Percentiles rank a stretch among this genome's conserved stretches.
Evolutionary conservation across 2,329 filamentous ascomycete species (phyloP).

Genomic region (Fusarium setosum): DNA sequence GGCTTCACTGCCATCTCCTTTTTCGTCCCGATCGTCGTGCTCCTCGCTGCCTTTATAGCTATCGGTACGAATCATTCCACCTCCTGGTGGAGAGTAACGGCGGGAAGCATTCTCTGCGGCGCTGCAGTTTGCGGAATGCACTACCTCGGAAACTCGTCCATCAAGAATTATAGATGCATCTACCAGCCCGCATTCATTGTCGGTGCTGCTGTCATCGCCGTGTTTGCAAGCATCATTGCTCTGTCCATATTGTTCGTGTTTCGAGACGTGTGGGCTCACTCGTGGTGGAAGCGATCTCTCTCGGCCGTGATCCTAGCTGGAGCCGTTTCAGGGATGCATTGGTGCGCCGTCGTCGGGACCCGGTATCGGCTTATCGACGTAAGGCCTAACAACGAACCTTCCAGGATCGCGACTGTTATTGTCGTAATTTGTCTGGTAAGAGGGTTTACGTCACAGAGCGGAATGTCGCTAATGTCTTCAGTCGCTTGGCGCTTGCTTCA

Average conservation of each 20-base stretch:
- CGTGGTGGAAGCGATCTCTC: constrained; percentile 77
- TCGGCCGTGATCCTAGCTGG: constrained; percentile 76
- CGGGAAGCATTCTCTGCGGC: constrained; percentile 77
- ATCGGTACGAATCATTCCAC: constrained; percentile 70
- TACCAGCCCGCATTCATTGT: constrained; percentile 71
- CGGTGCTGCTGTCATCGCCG: constrained; percentile 78
- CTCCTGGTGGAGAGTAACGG: constrained; percentile 65
- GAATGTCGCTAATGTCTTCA: constrained; percentile 41
- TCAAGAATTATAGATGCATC: constrained; percentile 76
- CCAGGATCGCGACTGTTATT: constrained; percentile 74
- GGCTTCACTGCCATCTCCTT: constrained; percentile 81
- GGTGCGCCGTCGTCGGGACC: constrained; percentile 80
- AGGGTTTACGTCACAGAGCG: not conserved
- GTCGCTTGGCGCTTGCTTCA: constrained; percentile 70
- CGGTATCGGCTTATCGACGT: constrained; percentile 68
- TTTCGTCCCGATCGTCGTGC: constrained; percentile 79
- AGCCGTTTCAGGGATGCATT: constrained; percentile 88
- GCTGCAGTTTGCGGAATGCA: constrained; percentile 85
- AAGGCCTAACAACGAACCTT: constrained; percentile 50
- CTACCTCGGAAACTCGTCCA: constrained; percentile 85
- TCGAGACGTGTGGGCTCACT: constrained; percentile 79
- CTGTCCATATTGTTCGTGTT: constrained; percentile 82
- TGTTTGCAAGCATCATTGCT: constrained; percentile 75
- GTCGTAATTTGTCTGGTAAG: constrained; percentile 77
- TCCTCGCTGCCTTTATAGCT: constrained; percentile 77